Evolutionary conservation across 441 rosid species (phyloP).

Genomic region (Biscutella laevigata): DNA sequence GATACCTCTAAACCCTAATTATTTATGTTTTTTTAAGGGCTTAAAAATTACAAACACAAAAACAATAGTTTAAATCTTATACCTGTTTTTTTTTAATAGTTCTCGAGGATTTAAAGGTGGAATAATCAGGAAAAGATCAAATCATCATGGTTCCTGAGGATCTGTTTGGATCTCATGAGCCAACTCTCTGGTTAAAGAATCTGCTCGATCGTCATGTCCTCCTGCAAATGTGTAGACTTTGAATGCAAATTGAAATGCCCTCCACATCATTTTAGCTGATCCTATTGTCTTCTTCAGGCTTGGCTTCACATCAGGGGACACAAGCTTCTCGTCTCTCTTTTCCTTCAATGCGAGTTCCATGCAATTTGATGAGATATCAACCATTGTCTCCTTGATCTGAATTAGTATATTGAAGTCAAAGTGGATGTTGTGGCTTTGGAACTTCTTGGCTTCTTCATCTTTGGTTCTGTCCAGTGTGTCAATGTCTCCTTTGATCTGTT

Average conservation of each 20-base stretch:
- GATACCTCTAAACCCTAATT: too few species aligned
- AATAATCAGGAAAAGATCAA: too few species aligned
- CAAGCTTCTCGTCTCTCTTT: slow-evolving; percentile 31
- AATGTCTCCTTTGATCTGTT: slow-evolving; percentile 70
- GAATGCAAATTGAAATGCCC: slow-evolving; percentile 62
- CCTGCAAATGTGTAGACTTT: slow-evolving; percentile 64
- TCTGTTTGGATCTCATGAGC: slow-evolving; percentile 51
- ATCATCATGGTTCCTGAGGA: too few species aligned
- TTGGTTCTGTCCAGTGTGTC: slow-evolving; percentile 70
- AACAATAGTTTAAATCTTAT: too few species aligned
- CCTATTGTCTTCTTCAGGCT: slow-evolving; percentile 23
- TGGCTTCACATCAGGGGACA: slow-evolving; percentile 17
- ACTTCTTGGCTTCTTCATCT: slow-evolving; percentile 83
- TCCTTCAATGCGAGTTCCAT: slow-evolving; percentile 86
- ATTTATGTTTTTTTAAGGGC: too few species aligned
- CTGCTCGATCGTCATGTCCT: slow-evolving; percentile 63
- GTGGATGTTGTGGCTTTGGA: slow-evolving; percentile 55
- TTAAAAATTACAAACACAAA: too few species aligned
- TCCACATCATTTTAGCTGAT: slow-evolving; percentile 41
- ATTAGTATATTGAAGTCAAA: slow-evolving; percentile 68
- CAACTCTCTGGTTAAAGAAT: slow-evolving; percentile 41
- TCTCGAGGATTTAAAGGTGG: too few species aligned
- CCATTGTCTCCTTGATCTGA: slow-evolving; percentile 79
- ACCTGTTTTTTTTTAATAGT: too few species aligned
- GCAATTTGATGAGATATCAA: slow-evolving; percentile 83